These are phyloP conservation scores for Vitis cinerea DNA, from an alignment of 164 flowering plant species.

Conservation along the genomic window DNA sequence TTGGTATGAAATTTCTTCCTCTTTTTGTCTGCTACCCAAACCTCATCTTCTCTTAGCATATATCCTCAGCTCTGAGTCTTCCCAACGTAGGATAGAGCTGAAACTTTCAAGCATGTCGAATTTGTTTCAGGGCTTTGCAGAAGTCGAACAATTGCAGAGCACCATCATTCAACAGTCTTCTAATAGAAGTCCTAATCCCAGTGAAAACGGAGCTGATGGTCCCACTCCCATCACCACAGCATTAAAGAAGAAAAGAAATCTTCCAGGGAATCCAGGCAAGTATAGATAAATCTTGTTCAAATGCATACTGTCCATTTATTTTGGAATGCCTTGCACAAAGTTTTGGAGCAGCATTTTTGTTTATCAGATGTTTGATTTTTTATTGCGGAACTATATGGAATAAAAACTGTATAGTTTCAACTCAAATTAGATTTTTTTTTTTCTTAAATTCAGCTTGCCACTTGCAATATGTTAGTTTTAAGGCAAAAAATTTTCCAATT, in stretches of 20 bases:
- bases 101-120: constrained; percentile 21
- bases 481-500: not conserved
- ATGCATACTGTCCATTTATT: not conserved
- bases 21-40: constrained; percentile 28
- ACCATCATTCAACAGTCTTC: constrained; percentile 22
- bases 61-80: constrained; percentile 11
- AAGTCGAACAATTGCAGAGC: constrained; percentile 26
- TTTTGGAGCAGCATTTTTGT: too few relatives aligned
- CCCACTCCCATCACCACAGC: constrained; percentile 8
- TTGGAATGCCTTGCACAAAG: not conserved
- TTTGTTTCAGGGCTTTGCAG: constrained; percentile 25
- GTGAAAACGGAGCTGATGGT: constrained; percentile 13
- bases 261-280: constrained; percentile 46
- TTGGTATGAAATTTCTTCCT: constrained; percentile 26
- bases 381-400: not conserved
- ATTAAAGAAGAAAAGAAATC: constrained; percentile 37
- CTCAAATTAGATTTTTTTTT: too few relatives aligned
- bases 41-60: constrained; percentile 15
- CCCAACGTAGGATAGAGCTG: not conserved
- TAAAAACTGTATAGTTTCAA: not conserved
- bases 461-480: not conserved
- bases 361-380: too few relatives aligned
- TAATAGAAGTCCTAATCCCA: constrained; percentile 23
- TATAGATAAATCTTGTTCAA: not conserved
- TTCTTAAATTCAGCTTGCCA: not conserved